Evolutionary conservation across 176 grass and related monocot genomes (phyloP).

Genomic region (Alopecurus myosuroides): DNA sequence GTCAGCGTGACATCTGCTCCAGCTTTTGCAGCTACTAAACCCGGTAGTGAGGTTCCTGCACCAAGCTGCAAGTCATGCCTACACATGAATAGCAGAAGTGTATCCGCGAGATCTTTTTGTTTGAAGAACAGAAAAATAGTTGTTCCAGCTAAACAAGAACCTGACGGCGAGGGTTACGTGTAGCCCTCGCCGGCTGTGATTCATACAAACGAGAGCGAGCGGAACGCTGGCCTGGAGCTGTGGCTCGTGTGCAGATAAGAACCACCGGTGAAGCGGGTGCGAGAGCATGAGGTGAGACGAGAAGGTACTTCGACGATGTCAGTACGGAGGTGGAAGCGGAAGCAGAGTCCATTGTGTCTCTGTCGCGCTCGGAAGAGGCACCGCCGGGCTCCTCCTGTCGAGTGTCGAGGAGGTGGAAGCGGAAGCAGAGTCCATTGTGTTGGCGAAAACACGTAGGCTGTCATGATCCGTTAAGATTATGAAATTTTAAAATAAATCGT

Average conservation of each 20-base stretch:
- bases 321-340: constrained; percentile 22
- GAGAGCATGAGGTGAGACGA: not conserved
- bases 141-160: not conserved
- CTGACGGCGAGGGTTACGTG: too few relatives aligned
- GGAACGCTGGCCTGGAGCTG: not conserved
- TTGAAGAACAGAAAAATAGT: not conserved
- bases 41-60: constrained; percentile 73
- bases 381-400: too few relatives aligned
- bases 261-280: not conserved
- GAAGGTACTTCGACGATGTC: constrained; percentile 70
- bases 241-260: not conserved
- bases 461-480: too few relatives aligned
- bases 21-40: constrained; percentile 79
- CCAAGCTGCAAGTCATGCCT: constrained; percentile 48
- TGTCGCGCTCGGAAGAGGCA: too few relatives aligned
- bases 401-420: too few relatives aligned
- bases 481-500: too few relatives aligned
- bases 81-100: not conserved
- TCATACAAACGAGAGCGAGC: too few relatives aligned
- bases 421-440: too few relatives aligned
- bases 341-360: constrained; percentile 13
- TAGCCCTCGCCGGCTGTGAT: too few relatives aligned
- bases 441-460: too few relatives aligned
- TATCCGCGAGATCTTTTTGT: not conserved
- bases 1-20: constrained; percentile 71